A percentile compares a stretch with the other conserved stretches of the same genome.
phyloP scores from a whole-genome alignment of 176 grass and related monocot genomes.

The Avena insularis region DNA sequence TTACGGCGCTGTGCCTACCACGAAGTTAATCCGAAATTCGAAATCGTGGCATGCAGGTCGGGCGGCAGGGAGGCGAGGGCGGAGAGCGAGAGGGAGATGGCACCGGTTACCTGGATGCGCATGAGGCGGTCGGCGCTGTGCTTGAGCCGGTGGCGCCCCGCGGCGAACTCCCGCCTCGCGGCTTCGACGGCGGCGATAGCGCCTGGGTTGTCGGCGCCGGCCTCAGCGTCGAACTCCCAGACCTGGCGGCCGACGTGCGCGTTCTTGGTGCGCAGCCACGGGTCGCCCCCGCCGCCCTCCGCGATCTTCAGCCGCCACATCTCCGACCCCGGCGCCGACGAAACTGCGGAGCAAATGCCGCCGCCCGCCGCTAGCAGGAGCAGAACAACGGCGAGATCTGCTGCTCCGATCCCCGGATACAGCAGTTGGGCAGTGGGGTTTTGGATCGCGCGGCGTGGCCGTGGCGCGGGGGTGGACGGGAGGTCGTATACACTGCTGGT shows the following conservation, averaged over 20 bases:
- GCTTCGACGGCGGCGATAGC: constrained; percentile 48
- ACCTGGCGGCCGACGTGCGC: constrained; percentile 51
- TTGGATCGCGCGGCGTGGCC: no score
- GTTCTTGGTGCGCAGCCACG: constrained; percentile 56
- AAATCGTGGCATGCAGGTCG: neutral
- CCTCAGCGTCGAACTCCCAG: constrained; percentile 52
- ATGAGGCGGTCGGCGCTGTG: constrained; percentile 78
- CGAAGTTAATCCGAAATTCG: neutral
- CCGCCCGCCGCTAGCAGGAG: no score
- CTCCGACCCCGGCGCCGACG: neutral
- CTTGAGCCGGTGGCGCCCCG: constrained; percentile 34
- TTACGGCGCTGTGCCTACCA: no score
- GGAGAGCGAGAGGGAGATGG: neutral
- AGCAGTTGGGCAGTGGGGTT: no score
- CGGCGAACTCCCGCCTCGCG: constrained; percentile 42
- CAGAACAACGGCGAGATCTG: no score
- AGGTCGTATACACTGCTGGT: no score
- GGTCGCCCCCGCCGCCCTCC: constrained; percentile 48
- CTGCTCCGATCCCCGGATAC: no score
- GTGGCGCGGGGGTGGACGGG: no score
- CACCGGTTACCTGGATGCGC: constrained; percentile 60
- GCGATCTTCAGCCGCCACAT: constrained; percentile 59
- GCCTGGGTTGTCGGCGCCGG: constrained; percentile 37
- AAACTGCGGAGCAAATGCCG: no score
- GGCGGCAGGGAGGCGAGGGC: no score